phyloP scores from a whole-genome alignment of 352 stramenopile genomes.

The Phytophthora aleatoria region DNA sequence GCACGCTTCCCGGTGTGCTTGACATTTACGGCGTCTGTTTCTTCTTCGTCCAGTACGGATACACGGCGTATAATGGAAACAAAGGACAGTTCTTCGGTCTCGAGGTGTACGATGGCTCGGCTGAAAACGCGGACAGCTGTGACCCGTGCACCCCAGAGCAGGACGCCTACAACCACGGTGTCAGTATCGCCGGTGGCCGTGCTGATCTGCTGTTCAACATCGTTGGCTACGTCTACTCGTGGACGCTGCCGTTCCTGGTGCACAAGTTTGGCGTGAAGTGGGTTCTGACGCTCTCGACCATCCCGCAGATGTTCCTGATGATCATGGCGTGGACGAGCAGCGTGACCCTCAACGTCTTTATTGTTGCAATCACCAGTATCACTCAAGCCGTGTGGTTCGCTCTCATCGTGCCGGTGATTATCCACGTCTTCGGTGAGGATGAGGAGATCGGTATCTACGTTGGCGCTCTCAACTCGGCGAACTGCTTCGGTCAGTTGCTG shows the following conservation, averaged over 20 bases:
- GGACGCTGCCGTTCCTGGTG: constrained; percentile 48
- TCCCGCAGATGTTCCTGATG: constrained; percentile 62
- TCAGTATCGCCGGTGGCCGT: constrained; percentile 44
- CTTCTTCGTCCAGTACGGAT: constrained; percentile 54
- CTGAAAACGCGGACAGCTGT: constrained; percentile 47
- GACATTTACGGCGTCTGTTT: constrained; percentile 42
- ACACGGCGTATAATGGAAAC: constrained; percentile 62
- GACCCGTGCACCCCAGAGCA: constrained; percentile 40
- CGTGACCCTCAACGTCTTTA: constrained; percentile 43
- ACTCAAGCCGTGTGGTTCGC: constrained; percentile 56
- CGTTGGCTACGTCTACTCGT: constrained; percentile 51
- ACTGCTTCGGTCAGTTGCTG: constrained; percentile 66
- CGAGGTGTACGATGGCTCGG: constrained; percentile 44
- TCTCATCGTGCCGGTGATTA: constrained; percentile 59
- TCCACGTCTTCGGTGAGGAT: constrained; percentile 57
- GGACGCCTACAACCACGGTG: constrained; percentile 52
- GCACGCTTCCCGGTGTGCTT: constrained; percentile 38
- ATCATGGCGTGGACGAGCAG: constrained; percentile 50
- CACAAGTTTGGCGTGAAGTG: constrained; percentile 50
- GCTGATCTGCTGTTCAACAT: constrained; percentile 54
- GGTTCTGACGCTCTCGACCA: constrained; percentile 35
- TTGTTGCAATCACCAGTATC: constrained; percentile 52
- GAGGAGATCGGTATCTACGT: constrained; percentile 66
- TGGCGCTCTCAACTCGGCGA: constrained; percentile 72
- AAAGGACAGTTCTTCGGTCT: constrained; percentile 69